Evolutionary conservation across 164 flowering plant species (phyloP).

Genomic region (Liriodendron chinense): DNA sequence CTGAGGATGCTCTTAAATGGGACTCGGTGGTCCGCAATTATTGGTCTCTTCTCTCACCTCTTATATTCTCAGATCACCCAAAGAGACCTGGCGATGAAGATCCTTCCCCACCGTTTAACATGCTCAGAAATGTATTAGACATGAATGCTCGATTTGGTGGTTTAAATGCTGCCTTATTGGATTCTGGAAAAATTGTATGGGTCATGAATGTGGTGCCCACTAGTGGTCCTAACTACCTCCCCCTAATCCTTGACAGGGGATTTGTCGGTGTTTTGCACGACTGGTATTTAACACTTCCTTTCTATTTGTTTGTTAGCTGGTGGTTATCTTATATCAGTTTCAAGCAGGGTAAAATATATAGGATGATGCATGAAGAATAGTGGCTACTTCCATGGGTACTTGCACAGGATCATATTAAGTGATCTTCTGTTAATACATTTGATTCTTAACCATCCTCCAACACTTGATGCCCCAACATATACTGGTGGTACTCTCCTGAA

Average conservation of each 20-base stretch:
- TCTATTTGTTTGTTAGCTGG: background rate
- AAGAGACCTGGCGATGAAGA: conserved; percentile 99
- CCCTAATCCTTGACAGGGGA: conserved; percentile 88
- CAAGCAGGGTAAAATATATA: background rate
- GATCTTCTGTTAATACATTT: too few relatives aligned
- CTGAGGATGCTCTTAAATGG: conserved; percentile 64
- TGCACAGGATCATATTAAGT: background rate
- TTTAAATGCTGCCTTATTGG: conserved; percentile 81
- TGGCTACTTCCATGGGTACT: background rate
- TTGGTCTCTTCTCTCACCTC: conserved; percentile 96
- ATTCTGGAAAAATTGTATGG: conserved; percentile 83
- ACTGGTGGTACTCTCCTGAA: too few relatives aligned
- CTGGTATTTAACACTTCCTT: conserved; percentile 51
- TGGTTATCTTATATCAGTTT: background rate
- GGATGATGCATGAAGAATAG: background rate
- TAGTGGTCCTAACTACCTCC: conserved; percentile 68
- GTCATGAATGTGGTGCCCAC: conserved; percentile 98
- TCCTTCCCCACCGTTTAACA: conserved; percentile 95
- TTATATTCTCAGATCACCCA: conserved; percentile 97
- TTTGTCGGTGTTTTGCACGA: conserved; percentile 87
- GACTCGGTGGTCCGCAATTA: conserved; percentile 56
- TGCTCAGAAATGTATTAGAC: conserved; percentile 94
- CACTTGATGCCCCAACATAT: too few relatives aligned
- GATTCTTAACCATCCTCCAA: too few relatives aligned
- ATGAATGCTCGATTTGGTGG: conserved; percentile 98